Base-by-base conservation (phyloP, 352 stramenopile genomes). In the Phytophthora boehmeriae region DNA sequence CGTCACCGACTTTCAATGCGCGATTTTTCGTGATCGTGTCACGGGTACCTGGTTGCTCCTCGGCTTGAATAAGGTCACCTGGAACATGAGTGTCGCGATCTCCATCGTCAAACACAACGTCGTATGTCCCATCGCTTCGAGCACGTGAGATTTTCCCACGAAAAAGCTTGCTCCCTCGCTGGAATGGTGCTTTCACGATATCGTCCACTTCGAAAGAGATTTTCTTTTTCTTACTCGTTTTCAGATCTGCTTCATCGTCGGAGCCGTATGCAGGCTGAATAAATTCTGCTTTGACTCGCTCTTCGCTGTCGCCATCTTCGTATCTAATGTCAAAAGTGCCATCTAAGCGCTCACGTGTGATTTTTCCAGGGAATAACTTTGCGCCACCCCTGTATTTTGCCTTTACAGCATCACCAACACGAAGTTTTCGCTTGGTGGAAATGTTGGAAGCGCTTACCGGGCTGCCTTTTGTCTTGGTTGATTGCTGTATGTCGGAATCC, bases 321-420 rank as follows among this genome's bases (percentile, higher is more conserved):
- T 80, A 86, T 28, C 68, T 68, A 50, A 86, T 63, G 38, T 86
- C 74, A 48, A 73, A 86, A 0, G 71, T 80, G 13, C 74, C 74
- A 45, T 83, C 73, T 11, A 68, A 62, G 0, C 71, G 60, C 20
- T 63, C 66, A 16, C 73, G 63, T 16, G 66, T 76, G 27, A 86
- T 75, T 46, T 59, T 73, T 0, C 70, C 76, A 0, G 41, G n/a
- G 46, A 76, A 83, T 19, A 73, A 62, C 38, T 65, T 75, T 0
- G 19, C 30, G 3, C 74, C 71, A 23, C 70, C 69, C 34, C 82
- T 86, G 44, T 74, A 83, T 38, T 70, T 68, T 1, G 74, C 76
- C 34, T 82, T 68, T 2, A 73, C 58, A 19, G 34, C 5, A 17
- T 73, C 64, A 19, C 64, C 64, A 23, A 73, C 59, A 23, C 41